Base-by-base conservation (phyloP, 768 basidiomycete genomes). In the Cystobasidium tubakii region DNA sequence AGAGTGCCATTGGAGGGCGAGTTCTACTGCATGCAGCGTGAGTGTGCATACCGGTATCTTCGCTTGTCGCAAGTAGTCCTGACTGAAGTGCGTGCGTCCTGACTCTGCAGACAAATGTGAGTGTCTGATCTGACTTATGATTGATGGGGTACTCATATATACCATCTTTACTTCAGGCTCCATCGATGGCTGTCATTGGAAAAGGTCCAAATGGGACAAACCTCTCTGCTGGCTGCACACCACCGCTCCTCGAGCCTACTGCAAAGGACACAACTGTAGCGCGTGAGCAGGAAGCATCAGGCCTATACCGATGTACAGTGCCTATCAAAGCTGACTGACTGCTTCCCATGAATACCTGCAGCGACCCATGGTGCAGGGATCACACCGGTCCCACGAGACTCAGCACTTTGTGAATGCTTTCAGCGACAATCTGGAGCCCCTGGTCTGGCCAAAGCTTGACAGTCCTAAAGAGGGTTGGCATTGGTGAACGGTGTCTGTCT, bases 51-150 rank as follows among this genome's bases (percentile, higher is more conserved):
- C 4, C 62, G n/a, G 53, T 29, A 9, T n/a, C n/a, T n/a, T 7
- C 53, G n/a, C 7, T 10, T 55, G 6, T n/a, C n/a, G n/a, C n/a
- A n/a, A n/a, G n/a, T n/a, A n/a, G n/a, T n/a, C n/a, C n/a, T n/a
- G n/a, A n/a, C n/a, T n/a, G n/a, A n/a, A n/a, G n/a, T n/a, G n/a
- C n/a, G n/a, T n/a, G n/a, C n/a, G n/a, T n/a, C n/a, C n/a, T n/a
- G n/a, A 54, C 23, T 62, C 25, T 62, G 34, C 39, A 65, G 63
- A 65, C 63, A 65, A 65, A 23, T 65, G 63, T 65, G 23, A 23
- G 57, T 31, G 15, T 13, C 13, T 31, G n/a, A n/a, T n/a, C 21
- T 57, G 54, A 25, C 31, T 31, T n/a, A n/a, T n/a, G n/a, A n/a
- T n/a, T n/a, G n/a, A n/a, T n/a, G n/a, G n/a, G n/a, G n/a, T n/a